phyloP scores from a whole-genome alignment of 768 basidiomycete species.

The Postia placenta region DNA sequence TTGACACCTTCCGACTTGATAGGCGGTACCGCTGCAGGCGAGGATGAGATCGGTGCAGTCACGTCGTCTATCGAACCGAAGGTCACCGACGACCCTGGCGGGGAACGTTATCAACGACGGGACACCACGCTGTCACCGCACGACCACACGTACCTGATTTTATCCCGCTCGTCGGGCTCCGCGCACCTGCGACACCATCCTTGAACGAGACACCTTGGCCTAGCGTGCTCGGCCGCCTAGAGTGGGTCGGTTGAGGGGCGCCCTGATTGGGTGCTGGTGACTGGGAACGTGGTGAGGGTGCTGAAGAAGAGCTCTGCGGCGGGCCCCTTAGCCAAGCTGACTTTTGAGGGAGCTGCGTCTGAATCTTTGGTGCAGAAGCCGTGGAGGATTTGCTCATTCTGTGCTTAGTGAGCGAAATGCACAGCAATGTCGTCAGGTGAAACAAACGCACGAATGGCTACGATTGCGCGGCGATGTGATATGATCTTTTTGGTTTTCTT shows the following conservation, averaged over 20 bases:
- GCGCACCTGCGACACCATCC: constrained; percentile 72
- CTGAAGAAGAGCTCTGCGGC: constrained; percentile 53
- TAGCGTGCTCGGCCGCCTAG: constrained; percentile 73
- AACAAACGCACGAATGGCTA: constrained; percentile 29
- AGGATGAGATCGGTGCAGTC: constrained; percentile 71
- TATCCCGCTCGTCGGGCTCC: constrained; percentile 54
- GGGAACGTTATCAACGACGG: constrained; percentile 2
- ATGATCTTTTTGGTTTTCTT: constrained; percentile 46
- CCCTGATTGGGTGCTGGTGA: constrained; percentile 55
- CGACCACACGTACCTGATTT: constrained; percentile 50
- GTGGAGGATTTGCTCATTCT: constrained; percentile 95
- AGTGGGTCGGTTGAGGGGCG: constrained; percentile 45
- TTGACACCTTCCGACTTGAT: constrained; percentile 70
- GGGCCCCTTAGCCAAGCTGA: constrained; percentile 93
- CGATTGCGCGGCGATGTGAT: constrained; percentile 40
- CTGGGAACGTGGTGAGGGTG: constrained; percentile 67
- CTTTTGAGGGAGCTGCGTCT: constrained; percentile 66
- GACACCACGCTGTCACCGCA: constrained; percentile 7
- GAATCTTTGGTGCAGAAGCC: constrained; percentile 65
- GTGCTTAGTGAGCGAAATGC: constrained; percentile 5
- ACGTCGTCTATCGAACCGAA: constrained; percentile 90
- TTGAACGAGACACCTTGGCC: constrained; percentile 66
- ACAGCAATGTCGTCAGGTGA: constrained; percentile 8
- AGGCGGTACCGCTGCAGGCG: constrained; percentile 61
- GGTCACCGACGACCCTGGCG: constrained; percentile 67